Evolutionary conservation across 805 yeast species (phyloP), one percentile per base, ranked within the genome.

Genomic region (Kregervanrija delftensis): DNA sequence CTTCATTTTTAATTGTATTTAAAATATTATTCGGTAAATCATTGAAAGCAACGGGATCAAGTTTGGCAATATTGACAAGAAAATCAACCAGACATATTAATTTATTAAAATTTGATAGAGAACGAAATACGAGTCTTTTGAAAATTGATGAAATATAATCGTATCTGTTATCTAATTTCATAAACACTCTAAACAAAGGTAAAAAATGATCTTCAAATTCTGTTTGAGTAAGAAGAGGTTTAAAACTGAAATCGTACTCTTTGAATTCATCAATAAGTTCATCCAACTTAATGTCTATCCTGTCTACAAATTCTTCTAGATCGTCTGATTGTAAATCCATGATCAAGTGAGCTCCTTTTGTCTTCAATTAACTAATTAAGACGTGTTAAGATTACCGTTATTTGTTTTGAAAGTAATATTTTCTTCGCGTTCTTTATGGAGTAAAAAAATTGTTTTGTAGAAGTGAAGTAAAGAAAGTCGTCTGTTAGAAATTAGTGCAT

Each of bases 11-110:
- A 2, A 52, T 33, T 9, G 39, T 43, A 9, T 39, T 30, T 6
- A 53, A 30, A 2, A 58, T 35, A n/a, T 56, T 61, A 41, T 50
- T 54, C 2, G 61, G 61, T 11, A 59, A 43, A 14, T 43, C 40
- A 3, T 46, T 43, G 40, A 57, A 58, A 6, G 35, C 44, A n/a
- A 43, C 43, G 5, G 56, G 39, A 39, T 59, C 56, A 30, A 49
- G 40, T 22, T 50, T 53, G 5, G 58, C 51, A 17, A 58, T 41
- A 28, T 50, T 52, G 4, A 58, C 43, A 39, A 49, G 28, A 22
- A 55, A 56, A 47, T 59, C 63, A 33, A 59, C 48, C 15, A 59
- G n/a, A 32, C 59, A 56, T 11, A 59, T 35, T 9, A 54, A 43
- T 36, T 51, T 50, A 33, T 50, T 43, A 9, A 36, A 12, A 36